Conservation (phyloP, 2,329 filamentous ascomycete genomes). For the Beauveria sp. region DNA sequence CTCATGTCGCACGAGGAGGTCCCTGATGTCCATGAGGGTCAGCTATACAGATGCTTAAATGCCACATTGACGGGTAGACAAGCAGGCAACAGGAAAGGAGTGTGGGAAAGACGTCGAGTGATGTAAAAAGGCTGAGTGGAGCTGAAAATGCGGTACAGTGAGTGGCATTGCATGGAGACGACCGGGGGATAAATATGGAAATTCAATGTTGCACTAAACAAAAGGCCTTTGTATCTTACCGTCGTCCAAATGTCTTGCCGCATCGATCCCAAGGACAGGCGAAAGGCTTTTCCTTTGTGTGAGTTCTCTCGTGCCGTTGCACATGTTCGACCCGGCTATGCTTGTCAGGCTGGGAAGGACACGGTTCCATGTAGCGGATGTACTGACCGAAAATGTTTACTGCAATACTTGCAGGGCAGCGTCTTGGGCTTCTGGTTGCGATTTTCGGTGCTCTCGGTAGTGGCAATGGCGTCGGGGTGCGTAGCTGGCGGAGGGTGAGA, state of each 20-base stretch:
- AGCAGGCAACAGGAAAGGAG: not conserved
- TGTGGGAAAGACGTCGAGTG: slow-evolving; percentile 8
- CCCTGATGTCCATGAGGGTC: slow-evolving; percentile 57
- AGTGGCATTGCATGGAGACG: slow-evolving; percentile 11
- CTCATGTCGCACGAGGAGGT: slow-evolving; percentile 56
- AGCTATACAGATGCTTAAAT: slow-evolving; percentile 17
- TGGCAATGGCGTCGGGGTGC: slow-evolving; percentile 18
- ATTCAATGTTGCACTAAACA: slow-evolving; percentile 6
- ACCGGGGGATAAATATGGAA: slow-evolving; percentile 9
- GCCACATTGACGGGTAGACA: not conserved
- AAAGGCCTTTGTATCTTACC: slow-evolving; percentile 36
- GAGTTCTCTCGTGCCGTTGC: slow-evolving; percentile 55
- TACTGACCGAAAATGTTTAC: slow-evolving; percentile 50
- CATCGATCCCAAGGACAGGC: slow-evolving; percentile 51
- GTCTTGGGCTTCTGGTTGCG: slow-evolving; percentile 55
- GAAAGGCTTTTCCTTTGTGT: slow-evolving; percentile 60
- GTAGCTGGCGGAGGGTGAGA: slow-evolving; percentile 22
- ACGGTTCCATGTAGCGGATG: not conserved
- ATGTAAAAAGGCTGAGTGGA: slow-evolving; percentile 8
- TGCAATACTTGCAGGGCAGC: slow-evolving; percentile 55
- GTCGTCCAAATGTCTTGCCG: slow-evolving; percentile 55
- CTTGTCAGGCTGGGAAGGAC: not conserved
- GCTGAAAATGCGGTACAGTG: slow-evolving; percentile 4
- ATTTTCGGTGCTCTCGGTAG: slow-evolving; percentile 41
- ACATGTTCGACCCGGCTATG: slow-evolving; percentile 56